Evolutionary conservation across 139 green algal genomes (phyloP).

Genomic region (Tetradesmus obliquus): DNA sequence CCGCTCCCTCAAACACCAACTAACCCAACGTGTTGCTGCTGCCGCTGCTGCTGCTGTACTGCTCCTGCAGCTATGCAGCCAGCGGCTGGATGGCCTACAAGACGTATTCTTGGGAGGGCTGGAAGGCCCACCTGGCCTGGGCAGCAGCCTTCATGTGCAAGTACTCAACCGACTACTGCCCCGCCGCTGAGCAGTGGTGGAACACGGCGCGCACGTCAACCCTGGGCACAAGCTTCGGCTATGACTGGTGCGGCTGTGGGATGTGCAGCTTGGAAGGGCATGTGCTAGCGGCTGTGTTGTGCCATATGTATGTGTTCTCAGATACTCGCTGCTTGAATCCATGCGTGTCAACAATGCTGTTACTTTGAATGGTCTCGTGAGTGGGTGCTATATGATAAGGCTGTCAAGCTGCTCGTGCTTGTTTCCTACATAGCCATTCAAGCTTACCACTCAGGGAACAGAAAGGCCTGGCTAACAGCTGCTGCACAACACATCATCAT

Average conservation of each 20-base stretch:
- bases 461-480: too few species aligned
- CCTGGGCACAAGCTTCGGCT: neutral
- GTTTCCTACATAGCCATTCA: too few species aligned
- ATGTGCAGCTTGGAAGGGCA: neutral
- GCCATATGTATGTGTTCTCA: neutral
- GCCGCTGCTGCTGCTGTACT: neutral
- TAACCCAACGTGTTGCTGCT: neutral
- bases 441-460: too few species aligned
- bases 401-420: too few species aligned
- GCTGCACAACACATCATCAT: too few species aligned
- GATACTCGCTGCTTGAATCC: too few species aligned
- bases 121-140: neutral
- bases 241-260: neutral
- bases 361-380: too few species aligned
- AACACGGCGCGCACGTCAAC: neutral
- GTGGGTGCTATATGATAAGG: too few species aligned
- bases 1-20: too few species aligned
- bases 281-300: neutral
- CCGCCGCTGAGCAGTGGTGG: neutral
- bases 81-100: neutral
- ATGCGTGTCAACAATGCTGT: too few species aligned
- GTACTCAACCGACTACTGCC: neutral
- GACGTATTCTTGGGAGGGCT: neutral
- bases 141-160: slow-evolving; percentile 3
- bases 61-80: neutral